A percentile compares a stretch with the other conserved stretches of the same genome.
Conservation (phyloP, 768 basidiomycete species). For the Xanthoconium purpureum region DNA sequence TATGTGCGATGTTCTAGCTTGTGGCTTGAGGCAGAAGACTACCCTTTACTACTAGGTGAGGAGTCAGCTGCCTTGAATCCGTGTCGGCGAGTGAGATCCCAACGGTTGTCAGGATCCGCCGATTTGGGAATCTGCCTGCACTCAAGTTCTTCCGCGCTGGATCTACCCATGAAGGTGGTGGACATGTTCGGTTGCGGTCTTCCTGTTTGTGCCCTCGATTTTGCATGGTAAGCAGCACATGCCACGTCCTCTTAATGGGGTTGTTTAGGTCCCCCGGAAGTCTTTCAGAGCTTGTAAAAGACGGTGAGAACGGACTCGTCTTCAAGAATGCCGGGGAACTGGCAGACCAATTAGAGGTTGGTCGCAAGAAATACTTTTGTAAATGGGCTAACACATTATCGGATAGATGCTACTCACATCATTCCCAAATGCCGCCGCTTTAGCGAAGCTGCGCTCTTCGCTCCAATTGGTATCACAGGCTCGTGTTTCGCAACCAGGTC, state of each 20-base stretch:
- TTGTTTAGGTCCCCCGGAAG: conserved; percentile 37
- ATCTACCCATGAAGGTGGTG: conserved; percentile 98
- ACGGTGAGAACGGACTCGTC: conserved; percentile 78
- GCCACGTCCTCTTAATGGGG: not conserved
- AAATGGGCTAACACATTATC: not conserved
- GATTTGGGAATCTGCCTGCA: conserved; percentile 92
- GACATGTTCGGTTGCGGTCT: conserved; percentile 99
- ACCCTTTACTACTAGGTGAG: conserved; percentile 80
- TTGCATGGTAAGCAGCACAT: conserved; percentile 62
- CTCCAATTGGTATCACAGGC: conserved; percentile 36
- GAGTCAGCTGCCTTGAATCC: not conserved
- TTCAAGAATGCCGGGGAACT: conserved; percentile 70
- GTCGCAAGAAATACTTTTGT: not conserved
- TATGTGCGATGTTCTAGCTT: conserved; percentile 76
- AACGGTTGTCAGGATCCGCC: conserved; percentile 62
- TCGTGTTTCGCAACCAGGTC: conserved; percentile 19
- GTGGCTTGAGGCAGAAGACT: conserved; percentile 90
- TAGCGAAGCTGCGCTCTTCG: conserved; percentile 51
- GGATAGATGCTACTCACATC: conserved; percentile 52
- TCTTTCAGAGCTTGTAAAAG: conserved; percentile 80
- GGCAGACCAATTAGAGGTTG: conserved; percentile 62
- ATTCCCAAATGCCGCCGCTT: conserved; percentile 56
- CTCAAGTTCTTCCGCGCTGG: conserved; percentile 83
- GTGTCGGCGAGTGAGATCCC: not conserved
- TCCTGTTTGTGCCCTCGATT: conserved; percentile 88